Evolutionary conservation across 176 grass and related monocot genomes (phyloP), one percentile per base, ranked within the genome.

Genomic region (Bolboschoenus planiculmis): DNA sequence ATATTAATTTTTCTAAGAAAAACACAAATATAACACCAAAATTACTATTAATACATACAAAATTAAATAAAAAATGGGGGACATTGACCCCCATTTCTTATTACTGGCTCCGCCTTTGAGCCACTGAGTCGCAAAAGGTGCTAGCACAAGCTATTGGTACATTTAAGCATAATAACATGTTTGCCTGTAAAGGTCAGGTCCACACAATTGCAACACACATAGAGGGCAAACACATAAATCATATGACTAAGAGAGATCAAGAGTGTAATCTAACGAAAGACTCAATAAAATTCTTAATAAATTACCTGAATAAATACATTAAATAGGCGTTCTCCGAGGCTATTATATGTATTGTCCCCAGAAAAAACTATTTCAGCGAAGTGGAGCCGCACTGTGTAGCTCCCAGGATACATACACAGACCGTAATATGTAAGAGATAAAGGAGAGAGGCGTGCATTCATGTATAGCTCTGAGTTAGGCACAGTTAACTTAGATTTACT

Each of bases 381-480:
- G 54, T 98, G 81, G 21, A 95, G 89, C 4, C 83, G 87, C 62
- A 98, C 90, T 7, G 83, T 95, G 64, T 98, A 98, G 62, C 55
- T 91, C 61, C 96, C 96, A 74, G 56, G 83, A 60, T 93, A 81
- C 92, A 98, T 91, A 72, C 96, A 98, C 44, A 95, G 90, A 29
- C 92, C 96, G 51, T 98, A 95, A 78, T 98, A 95, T 81, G 90
- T 91, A 56, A 98, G 92, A 1, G 89, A 95, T 85, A 98, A 90
- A 90, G 96, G 86, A 72, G 96, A 98, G 81, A 95, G 87, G 16
- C 92, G 88, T 14, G 90, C 96, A 87, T 31, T 95, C 53, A 40
- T 89, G 65, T 93, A 98, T 85, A 98, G 27, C 64, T 88, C 89
- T 42, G 89, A 87, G 39, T 92, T 58, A 58, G 75, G 81, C 89